Evolutionary conservation across 371 early-diverging fungal genomes (phyloP), one percentile per base, ranked within the genome.

Genomic region (Syncephalastrum contaminatum): DNA sequence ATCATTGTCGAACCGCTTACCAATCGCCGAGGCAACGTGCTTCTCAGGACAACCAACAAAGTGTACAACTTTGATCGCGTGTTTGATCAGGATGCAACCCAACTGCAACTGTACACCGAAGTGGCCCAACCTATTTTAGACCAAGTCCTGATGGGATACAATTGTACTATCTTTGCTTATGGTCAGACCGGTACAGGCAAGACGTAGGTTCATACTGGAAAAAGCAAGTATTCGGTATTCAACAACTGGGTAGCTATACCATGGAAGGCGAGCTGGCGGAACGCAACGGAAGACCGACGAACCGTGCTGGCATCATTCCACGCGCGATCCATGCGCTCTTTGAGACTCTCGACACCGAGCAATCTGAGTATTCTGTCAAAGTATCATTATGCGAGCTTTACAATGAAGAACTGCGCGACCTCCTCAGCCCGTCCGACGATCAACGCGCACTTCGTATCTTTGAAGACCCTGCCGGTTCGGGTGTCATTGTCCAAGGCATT

Each of bases 111-210:
- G n/a, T 98, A 90, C 74, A 67, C 83, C 15, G 89, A 95, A 39
- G 85, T 93, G 2, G 94, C 89, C 10, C 66, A 79, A 6, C 94
- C 95, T 1, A 91, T 96, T 39, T 65, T 97, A 13, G 79, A 89
- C 8, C 94, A 97, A 69, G 70, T 80, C 21, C 54, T 82, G 18
- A 55, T 62, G 24, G 81, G 82, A 70, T 96, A 88, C 73, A 97
- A 95, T 72, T 96, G 97, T 69, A 96, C 96, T 21, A 89, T 97
- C 21, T 94, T 98, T 70, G 97, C 97, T 3, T 98, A 97, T 65
- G 98, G 92, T 4, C 90, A 95, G 70, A 97, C 95, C 1, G 95
- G 96, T 27, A 92, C 96, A 0, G 97, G 97, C 45, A 93, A 93
- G 60, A 92, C 93, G 54, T 80, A 48, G 56, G 58, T 24, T 14